These are phyloP conservation scores for Calocera viscosa DNA, from an alignment of 768 basidiomycete species.

Conservation along the genomic window DNA sequence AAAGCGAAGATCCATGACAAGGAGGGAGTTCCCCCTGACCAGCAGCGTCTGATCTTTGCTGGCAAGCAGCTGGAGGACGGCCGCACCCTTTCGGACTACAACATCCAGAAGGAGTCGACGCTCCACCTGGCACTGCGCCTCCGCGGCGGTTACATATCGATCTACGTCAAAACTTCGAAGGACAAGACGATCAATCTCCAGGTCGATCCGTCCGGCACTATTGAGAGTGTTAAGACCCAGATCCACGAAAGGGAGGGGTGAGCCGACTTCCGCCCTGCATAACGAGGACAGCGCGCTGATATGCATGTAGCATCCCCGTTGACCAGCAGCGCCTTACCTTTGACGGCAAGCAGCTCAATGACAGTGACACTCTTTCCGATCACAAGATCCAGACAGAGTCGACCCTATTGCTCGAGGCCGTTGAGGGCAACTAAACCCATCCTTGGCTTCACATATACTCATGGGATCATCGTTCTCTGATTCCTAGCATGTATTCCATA, in stretches of 20 bases:
- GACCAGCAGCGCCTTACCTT: constrained; percentile 31
- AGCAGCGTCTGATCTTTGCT: constrained; percentile 35
- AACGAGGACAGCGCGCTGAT: neutral
- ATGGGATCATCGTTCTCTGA: neutral
- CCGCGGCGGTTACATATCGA: constrained; percentile 29
- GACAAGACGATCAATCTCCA: constrained; percentile 39
- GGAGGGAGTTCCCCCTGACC: constrained; percentile 30
- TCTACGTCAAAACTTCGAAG: constrained; percentile 12
- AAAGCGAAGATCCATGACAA: constrained; percentile 29
- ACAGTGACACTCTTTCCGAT: constrained; percentile 38
- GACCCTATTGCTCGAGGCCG: constrained; percentile 29
- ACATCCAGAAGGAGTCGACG: constrained; percentile 31
- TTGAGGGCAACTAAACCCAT: neutral
- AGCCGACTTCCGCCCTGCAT: neutral
- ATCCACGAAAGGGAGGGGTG: constrained; percentile 25
- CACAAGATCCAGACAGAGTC: constrained; percentile 52
- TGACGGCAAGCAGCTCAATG: constrained; percentile 39
- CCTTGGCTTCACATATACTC: neutral
- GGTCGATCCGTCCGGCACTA: constrained; percentile 37
- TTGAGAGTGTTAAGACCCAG: constrained; percentile 37
- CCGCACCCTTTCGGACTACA: constrained; percentile 26
- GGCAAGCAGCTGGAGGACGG: constrained; percentile 39
- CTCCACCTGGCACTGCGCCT: constrained; percentile 28
- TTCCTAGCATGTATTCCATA: neutral
- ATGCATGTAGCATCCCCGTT: constrained; percentile 8